A percentile compares a stretch with the other conserved stretches of the same genome.
Conservation (phyloP, 305 asterid species). For the Plantago lanceolata region DNA sequence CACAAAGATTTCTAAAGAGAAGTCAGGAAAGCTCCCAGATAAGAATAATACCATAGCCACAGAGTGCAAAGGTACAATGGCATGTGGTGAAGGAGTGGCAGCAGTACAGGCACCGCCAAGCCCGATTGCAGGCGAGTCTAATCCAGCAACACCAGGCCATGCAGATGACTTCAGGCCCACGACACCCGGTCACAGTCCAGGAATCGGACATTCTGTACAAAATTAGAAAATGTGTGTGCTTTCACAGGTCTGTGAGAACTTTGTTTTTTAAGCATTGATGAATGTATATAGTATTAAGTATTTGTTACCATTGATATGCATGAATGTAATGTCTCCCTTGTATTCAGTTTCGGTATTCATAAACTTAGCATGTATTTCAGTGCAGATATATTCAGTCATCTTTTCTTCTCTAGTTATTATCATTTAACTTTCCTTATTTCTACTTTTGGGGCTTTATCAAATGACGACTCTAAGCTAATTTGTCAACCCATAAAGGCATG, state of each 20-base stretch:
- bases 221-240: slow-evolving; percentile 9
- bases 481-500: not conserved
- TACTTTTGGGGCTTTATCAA: not conserved
- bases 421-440: not conserved
- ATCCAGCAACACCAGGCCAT: slow-evolving; percentile 33
- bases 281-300: slow-evolving; percentile 1
- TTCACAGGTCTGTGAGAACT: not conserved
- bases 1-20: slow-evolving; percentile 9
- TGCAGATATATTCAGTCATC: not conserved
- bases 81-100: slow-evolving; percentile 21
- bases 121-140: slow-evolving; percentile 18
- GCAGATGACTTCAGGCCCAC: slow-evolving; percentile 54
- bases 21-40: slow-evolving; percentile 1
- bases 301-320: not conserved
- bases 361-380: not conserved
- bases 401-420: slow-evolving; percentile 5
- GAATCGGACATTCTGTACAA: slow-evolving; percentile 44
- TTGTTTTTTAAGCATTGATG: slow-evolving; percentile 2
- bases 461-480: not conserved
- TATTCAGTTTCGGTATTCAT: slow-evolving; percentile 5
- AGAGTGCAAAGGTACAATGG: slow-evolving; percentile 10
- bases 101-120: slow-evolving; percentile 24
- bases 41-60: slow-evolving; percentile 2
- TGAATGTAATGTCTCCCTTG: slow-evolving; percentile 9
- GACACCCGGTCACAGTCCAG: slow-evolving; percentile 59